phyloP scores from a whole-genome alignment of 352 stramenopile species.

The Peronosclerospora sorghi region DNA sequence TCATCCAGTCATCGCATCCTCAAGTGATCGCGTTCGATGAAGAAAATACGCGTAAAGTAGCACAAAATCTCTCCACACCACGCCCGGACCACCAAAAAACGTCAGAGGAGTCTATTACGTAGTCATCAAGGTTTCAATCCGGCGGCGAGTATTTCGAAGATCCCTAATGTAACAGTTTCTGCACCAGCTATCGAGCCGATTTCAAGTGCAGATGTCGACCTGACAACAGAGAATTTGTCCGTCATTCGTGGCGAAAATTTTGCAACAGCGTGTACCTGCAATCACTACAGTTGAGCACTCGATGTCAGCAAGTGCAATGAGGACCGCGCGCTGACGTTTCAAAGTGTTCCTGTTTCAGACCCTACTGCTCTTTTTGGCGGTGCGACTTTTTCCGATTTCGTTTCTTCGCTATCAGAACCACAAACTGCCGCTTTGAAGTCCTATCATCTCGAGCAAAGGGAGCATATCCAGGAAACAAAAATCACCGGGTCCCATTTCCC shows the following conservation, averaged over 20 bases:
- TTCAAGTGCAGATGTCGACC: background rate
- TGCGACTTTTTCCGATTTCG: conserved; percentile 23
- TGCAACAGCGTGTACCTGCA: conserved; percentile 4
- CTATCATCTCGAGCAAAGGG: conserved; percentile 7
- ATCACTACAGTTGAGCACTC: background rate
- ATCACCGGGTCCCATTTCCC: conserved; percentile 2
- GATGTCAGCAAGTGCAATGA: conserved; percentile 3
- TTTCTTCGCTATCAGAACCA: conserved; percentile 18
- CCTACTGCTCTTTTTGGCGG: conserved; percentile 5
- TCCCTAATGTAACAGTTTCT: background rate
- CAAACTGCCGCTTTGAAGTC: conserved; percentile 11
- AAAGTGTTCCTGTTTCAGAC: conserved; percentile 15
- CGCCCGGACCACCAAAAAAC: conserved; percentile 4
- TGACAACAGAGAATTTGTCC: background rate
- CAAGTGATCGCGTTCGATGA: conserved; percentile 1
- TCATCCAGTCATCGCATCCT: conserved; percentile 4
- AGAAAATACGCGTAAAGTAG: conserved; percentile 1
- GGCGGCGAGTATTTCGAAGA: conserved; percentile 3
- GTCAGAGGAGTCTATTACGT: background rate
- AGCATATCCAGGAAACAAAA: conserved; percentile 1
- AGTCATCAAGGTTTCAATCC: conserved; percentile 4
- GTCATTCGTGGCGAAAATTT: background rate
- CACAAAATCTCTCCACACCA: conserved; percentile 1
- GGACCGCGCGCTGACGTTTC: conserved; percentile 8
- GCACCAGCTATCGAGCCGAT: background rate